These are phyloP conservation scores for Pseudonitzschia pungens DNA, from an alignment of 108 stramenopile species.

Conservation along the genomic window DNA sequence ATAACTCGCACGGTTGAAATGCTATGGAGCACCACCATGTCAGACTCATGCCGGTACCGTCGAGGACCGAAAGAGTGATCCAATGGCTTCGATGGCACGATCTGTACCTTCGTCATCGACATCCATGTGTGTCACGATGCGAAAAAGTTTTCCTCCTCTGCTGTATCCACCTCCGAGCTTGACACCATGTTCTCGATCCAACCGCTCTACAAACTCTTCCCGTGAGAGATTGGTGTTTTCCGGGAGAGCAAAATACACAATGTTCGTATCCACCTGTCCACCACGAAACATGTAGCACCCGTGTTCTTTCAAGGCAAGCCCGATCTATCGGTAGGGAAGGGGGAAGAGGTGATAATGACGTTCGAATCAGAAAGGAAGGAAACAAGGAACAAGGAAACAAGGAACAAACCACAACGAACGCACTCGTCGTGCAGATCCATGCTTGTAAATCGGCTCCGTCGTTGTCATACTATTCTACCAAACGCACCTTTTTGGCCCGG, in stretches of 20 bases:
- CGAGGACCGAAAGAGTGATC: constrained; percentile 21
- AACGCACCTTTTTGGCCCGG: constrained; percentile 43
- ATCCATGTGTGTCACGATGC: constrained; percentile 72
- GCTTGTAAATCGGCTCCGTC: background rate
- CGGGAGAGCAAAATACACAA: constrained; percentile 82
- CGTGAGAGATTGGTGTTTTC: constrained; percentile 41
- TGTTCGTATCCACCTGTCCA: constrained; percentile 78
- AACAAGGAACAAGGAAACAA: background rate
- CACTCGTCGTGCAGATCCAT: background rate
- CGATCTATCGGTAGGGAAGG: constrained; percentile 24
- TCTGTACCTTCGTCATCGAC: constrained; percentile 64
- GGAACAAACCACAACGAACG: background rate
- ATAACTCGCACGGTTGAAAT: background rate
- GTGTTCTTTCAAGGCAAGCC: constrained; percentile 42
- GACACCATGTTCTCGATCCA: constrained; percentile 56
- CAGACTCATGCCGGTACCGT: background rate
- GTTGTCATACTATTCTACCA: background rate
- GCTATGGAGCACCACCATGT: background rate
- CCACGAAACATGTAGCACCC: constrained; percentile 62
- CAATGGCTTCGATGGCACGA: constrained; percentile 44
- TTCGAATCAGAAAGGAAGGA: background rate
- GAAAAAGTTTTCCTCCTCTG: constrained; percentile 69
- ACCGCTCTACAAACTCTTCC: constrained; percentile 44
- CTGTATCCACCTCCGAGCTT: constrained; percentile 71
- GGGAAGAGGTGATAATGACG: too few relatives aligned